These are phyloP conservation scores for Dictyostelium intermedium DNA, from an alignment of 78 protist species.

Conservation along the genomic window DNA sequence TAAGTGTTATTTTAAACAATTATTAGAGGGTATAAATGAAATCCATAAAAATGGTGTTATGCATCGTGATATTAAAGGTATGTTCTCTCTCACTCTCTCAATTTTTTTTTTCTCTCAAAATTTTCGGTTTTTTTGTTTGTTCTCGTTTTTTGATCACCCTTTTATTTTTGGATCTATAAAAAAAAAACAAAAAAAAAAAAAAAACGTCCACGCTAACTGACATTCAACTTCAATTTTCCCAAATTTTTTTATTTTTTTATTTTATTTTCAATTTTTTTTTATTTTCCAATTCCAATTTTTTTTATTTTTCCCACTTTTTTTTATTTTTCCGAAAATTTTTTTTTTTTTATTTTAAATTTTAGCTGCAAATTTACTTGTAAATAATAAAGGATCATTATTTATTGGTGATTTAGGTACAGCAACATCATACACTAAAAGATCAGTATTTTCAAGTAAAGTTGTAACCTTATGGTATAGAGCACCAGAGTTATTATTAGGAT, in stretches of 20 bases:
- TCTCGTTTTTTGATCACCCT: background rate
- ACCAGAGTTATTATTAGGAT: slow-evolving; percentile 91
- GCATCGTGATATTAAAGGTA: slow-evolving; percentile 85
- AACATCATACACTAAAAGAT: slow-evolving; percentile 48
- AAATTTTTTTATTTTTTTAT: background rate
- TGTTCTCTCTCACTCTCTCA: background rate
- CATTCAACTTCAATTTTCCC: background rate
- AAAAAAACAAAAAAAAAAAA: slow-evolving; percentile 1
- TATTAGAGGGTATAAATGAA: slow-evolving; percentile 56
- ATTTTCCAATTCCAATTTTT: background rate
- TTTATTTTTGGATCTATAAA: background rate
- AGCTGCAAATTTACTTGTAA: slow-evolving; percentile 73
- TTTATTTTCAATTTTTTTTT: background rate
- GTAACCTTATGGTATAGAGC: slow-evolving; percentile 90
- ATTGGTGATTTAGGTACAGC: slow-evolving; percentile 82
- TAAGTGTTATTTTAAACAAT: slow-evolving; percentile 63
- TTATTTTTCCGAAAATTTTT: no score
- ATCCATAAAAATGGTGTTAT: slow-evolving; percentile 70
- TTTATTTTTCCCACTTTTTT: background rate
- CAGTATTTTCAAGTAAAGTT: slow-evolving; percentile 66
- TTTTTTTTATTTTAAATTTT: background rate
- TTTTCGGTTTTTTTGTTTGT: background rate
- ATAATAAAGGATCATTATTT: slow-evolving; percentile 67
- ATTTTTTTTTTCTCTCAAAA: background rate
- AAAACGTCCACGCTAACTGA: background rate